These are phyloP conservation scores for Brassica juncea DNA, from an alignment of 345 rosid species.

Conservation along the genomic window DNA sequence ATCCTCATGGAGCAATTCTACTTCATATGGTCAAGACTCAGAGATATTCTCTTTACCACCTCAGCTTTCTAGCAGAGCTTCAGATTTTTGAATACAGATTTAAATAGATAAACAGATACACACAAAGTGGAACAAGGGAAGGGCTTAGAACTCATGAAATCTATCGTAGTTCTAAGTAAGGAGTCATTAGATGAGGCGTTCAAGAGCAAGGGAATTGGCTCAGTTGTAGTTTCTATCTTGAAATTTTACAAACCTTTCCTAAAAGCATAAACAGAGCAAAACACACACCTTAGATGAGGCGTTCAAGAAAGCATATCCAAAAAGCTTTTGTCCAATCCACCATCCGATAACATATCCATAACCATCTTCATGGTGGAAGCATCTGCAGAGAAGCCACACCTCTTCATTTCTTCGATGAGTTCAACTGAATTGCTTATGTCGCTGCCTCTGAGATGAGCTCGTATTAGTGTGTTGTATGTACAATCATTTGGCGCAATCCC, in stretches of 20 bases:
- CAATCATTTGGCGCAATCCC: conserved; percentile 14
- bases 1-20: too few relatives aligned
- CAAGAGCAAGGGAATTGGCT: background rate
- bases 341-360: background rate
- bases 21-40: too few relatives aligned
- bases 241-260: too few relatives aligned
- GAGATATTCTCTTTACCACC: too few relatives aligned
- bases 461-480: background rate
- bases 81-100: background rate
- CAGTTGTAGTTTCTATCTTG: too few relatives aligned
- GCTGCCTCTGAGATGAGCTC: background rate
- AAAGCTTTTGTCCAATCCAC: background rate
- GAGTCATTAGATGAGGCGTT: background rate
- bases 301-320: background rate
- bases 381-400: background rate
- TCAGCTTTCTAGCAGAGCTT: background rate
- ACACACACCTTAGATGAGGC: background rate
- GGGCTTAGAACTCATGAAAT: background rate
- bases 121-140: background rate
- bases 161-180: too few relatives aligned
- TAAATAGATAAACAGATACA: background rate
- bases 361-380: background rate
- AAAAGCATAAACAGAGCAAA: too few relatives aligned
- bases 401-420: background rate
- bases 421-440: background rate